Base-by-base conservation (phyloP, 2,329 filamentous ascomycete genomes). In the Diaporthe vexans region DNA sequence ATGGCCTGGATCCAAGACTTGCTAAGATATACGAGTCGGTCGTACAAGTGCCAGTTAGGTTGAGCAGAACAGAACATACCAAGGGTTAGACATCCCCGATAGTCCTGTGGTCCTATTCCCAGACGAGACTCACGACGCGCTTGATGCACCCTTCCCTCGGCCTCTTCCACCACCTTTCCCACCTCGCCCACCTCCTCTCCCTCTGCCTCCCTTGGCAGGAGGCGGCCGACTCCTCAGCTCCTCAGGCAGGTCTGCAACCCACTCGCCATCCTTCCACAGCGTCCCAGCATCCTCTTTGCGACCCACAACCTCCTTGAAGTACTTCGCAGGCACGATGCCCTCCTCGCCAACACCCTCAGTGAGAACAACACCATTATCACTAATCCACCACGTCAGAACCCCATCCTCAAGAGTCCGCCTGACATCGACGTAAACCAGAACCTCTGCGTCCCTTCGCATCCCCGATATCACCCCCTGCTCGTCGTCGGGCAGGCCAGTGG, bases 381-480 rank as follows among this genome's bases (percentile, higher is more conserved):
- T 95, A 76, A 91, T 82, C 91, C 94, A 97, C 89, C 95, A 97
- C 79, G 87, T 86, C 76, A 95, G 87, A 0, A 84, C 82, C 7
- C 85, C 88, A 71, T 90, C 91, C 56, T 84, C 84, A 78, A 97
- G 81, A 78, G 94, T 92, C 79, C 86, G 86, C 82, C 86, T 84
- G 37, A 97, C 84, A 83, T 98, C 91, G 73, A 97, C 85, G 83
- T 94, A 94, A 37, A 98, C 88, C 76, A 98, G 80, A 54, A 97
- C 84, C 83, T 97, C 93, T 8, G 94, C 93, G 81, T 91, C 94
- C 77, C 80, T 87, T 29, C 96, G 88, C 94, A 97, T 97, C 0
- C 95, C 95, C 52, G 92, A 95, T 33, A 96, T 89, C 2, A 95
- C 93, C 3, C 80, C 78, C 17, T 77, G 83, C 17, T 83, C 84